These are phyloP conservation scores for Aspergillus sp. DNA, from an alignment of 2,329 filamentous ascomycete species.

Conservation along the genomic window DNA sequence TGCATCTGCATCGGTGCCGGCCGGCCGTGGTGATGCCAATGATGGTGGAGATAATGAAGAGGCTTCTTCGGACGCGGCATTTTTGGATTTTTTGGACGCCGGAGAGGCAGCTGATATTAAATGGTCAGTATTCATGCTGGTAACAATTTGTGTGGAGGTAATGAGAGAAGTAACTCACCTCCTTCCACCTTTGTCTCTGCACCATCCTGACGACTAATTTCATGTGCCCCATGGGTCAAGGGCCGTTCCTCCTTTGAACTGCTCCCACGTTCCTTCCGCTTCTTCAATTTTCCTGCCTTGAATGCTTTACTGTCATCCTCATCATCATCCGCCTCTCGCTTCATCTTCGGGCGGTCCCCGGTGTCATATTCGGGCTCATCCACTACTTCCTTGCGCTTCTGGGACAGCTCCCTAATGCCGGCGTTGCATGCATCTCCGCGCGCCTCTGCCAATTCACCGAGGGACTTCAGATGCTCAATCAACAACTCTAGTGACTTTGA, in stretches of 20 bases:
- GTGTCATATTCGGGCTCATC: constrained; percentile 51
- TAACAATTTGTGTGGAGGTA: neutral
- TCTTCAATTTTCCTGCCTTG: constrained; percentile 71
- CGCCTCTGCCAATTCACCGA: constrained; percentile 62
- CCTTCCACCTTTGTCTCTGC: constrained; percentile 62
- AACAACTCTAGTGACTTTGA: constrained; percentile 54
- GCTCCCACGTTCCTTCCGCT: constrained; percentile 71
- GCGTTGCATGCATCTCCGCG: constrained; percentile 63
- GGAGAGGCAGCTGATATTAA: constrained; percentile 39
- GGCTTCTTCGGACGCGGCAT: constrained; percentile 40
- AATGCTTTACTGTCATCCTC: constrained; percentile 51
- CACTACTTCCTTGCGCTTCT: constrained; percentile 61
- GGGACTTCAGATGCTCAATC: constrained; percentile 58
- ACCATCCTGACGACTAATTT: constrained; percentile 67
- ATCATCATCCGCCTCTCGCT: constrained; percentile 50
- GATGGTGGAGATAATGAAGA: constrained; percentile 48
- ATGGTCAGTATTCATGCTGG: constrained; percentile 15
- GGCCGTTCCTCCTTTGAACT: constrained; percentile 64
- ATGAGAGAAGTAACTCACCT: constrained; percentile 40
- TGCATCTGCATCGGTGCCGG: constrained; percentile 58
- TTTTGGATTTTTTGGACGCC: constrained; percentile 44
- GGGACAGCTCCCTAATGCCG: constrained; percentile 62
- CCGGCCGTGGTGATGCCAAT: constrained; percentile 48
- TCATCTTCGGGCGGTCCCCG: constrained; percentile 53
- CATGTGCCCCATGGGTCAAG: constrained; percentile 65